Percentiles rank a stretch among this genome's conserved stretches.
These are phyloP conservation scores for Sugiyamaella americana DNA, from an alignment of 805 yeast genomes.

Conservation along the genomic window DNA sequence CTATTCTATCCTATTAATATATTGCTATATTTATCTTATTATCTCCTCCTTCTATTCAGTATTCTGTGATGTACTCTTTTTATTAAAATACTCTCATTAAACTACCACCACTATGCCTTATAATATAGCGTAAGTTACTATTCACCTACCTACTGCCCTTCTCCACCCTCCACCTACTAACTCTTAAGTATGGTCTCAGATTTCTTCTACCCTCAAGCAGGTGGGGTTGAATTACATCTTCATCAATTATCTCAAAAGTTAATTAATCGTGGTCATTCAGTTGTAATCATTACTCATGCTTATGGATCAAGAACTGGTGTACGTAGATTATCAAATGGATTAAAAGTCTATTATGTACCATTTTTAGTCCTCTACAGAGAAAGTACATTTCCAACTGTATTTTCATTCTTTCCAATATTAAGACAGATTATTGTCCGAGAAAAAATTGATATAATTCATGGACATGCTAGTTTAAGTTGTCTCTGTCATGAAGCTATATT, in stretches of 20 bases:
- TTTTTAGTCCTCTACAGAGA: conserved; percentile 73
- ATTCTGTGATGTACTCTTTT: too few relatives aligned
- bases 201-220: conserved; percentile 97
- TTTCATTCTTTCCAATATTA: conserved; percentile 77
- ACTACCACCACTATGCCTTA: conserved; percentile 23
- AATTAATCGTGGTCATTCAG: conserved; percentile 76
- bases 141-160: too few relatives aligned
- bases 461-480: conserved; percentile 86
- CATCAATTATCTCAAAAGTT: conserved; percentile 80
- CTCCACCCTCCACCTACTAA: too few relatives aligned
- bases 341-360: conserved; percentile 90
- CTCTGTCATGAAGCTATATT: conserved; percentile 84
- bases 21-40: too few relatives aligned
- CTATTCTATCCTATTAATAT: too few relatives aligned
- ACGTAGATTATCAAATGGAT: conserved; percentile 77
- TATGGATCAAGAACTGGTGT: conserved; percentile 80
- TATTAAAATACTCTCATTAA: too few relatives aligned
- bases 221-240: conserved; percentile 95
- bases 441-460: conserved; percentile 81
- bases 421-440: conserved; percentile 84
- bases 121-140: conserved; percentile 30
- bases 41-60: too few relatives aligned
- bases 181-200: conserved; percentile 70
- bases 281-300: conserved; percentile 80
- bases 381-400: conserved; percentile 83